Base-by-base conservation (phyloP, 108 stramenopile genomes). In the Nitzschia sp. region DNA sequence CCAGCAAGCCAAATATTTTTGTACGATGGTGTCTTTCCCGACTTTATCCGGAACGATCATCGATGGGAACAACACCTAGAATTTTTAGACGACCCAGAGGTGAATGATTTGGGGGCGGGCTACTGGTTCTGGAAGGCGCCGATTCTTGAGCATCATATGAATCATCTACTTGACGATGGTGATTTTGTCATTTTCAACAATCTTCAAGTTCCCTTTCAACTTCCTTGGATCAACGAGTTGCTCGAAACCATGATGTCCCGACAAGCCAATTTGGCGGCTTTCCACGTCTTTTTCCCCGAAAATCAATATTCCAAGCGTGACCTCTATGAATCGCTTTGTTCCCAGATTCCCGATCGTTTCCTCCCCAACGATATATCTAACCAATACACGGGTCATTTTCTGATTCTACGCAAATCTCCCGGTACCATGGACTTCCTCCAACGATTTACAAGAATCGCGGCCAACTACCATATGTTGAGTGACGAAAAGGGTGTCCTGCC, bases 61-160 rank as follows among this genome's bases (percentile, higher is more conserved):
- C 61, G 61, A 38, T 62, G 61, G 61, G 36, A 22, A 2, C 61
- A 15, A 1, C 61, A 62, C 45, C 45, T 62, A 23, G 61, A 23
- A 35, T 62, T 62, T 26, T 28, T 62, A 17, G 15, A 62, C 3
- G 29, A 62, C 44, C 21, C 11, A 11, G 19, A 19, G 2, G 19
- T 62, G 25, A 8, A 17, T 8, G 34, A 32, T 4, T 25, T 36
- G 45, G 61, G 61, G 11, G 61, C 45, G 1, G 61, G 61, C 23
- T 62, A 45, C 26, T 62, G 45, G 45, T 62, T 62, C 27, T 62
- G 61, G 61, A 62, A 62, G 61, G 61, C 61, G 21, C 41, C 61
- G 27, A 21, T 62, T 13, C 13, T 62, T 1, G 17, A 36, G 26
- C 61, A 62, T 28, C 61, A 62, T 28, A 15, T 62, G 36, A 41